phyloP scores from a whole-genome alignment of 2,329 filamentous ascomycete genomes.

The Dendrostoma leiphaemia region DNA sequence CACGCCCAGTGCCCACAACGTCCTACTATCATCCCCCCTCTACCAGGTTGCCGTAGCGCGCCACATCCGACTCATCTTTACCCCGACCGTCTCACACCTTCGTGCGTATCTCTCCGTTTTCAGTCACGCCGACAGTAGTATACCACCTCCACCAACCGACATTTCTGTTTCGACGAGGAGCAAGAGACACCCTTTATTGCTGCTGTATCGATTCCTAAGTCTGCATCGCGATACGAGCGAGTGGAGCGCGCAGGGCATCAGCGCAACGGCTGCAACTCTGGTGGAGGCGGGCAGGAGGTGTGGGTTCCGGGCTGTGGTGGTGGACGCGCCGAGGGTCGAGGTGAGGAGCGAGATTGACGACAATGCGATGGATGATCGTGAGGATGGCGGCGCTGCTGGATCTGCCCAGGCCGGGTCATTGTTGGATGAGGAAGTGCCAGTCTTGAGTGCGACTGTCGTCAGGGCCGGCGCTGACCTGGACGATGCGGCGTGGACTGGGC shows the following conservation, averaged over 20 bases:
- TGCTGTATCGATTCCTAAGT: conserved; percentile 64
- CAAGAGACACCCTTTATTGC: conserved; percentile 40
- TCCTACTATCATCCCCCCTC: conserved; percentile 62
- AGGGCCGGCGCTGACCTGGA: conserved; percentile 39
- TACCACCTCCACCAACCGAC: conserved; percentile 34
- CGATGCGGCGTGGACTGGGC: conserved; percentile 55
- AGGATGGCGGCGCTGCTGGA: conserved; percentile 21
- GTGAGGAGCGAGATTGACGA: conserved; percentile 8
- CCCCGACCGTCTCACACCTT: conserved; percentile 72
- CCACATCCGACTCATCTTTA: conserved; percentile 69
- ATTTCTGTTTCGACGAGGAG: background rate
- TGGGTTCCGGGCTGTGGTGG: conserved; percentile 42
- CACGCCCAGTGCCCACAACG: background rate
- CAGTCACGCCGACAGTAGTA: conserved; percentile 33
- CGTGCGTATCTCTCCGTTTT: conserved; percentile 70
- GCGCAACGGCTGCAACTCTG: conserved; percentile 58
- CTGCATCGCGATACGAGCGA: conserved; percentile 68
- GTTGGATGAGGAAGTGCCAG: conserved; percentile 52
- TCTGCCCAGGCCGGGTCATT: conserved; percentile 25
- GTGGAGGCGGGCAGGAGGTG: conserved; percentile 57
- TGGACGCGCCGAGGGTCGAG: conserved; percentile 40
- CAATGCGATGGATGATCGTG: conserved; percentile 16
- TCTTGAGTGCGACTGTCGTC: conserved; percentile 57
- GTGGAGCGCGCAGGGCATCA: conserved; percentile 73
- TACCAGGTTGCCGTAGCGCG: conserved; percentile 66